phyloP scores from a whole-genome alignment of 2,329 filamentous ascomycete genomes.

The Apiospora saccharicola region DNA sequence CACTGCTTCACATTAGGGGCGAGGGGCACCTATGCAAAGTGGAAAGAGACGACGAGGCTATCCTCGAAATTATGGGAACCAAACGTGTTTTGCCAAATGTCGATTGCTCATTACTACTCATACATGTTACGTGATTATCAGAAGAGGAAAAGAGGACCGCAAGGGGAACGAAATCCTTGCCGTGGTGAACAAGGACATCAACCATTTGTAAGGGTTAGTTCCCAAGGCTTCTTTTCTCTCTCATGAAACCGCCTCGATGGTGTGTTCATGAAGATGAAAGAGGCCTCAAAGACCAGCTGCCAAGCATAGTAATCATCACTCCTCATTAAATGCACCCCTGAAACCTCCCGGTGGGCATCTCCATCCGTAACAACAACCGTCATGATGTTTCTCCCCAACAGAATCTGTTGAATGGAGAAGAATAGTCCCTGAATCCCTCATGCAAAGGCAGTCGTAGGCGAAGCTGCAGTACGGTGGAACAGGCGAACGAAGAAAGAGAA shows the following conservation, averaged over 20 bases:
- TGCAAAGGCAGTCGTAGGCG: neutral
- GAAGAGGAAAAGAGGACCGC: neutral
- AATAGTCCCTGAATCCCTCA: neutral
- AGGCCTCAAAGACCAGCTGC: neutral
- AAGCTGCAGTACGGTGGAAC: neutral
- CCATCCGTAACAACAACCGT: too few relatives aligned
- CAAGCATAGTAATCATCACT: neutral
- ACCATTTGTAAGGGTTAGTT: neutral
- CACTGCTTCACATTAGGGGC: neutral
- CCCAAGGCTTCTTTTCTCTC: neutral
- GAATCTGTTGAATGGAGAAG: neutral
- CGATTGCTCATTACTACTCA: neutral
- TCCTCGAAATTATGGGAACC: neutral
- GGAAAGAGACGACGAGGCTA: neutral
- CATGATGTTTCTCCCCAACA: neutral
- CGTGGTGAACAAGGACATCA: neutral
- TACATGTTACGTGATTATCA: slow-evolving; percentile 9
- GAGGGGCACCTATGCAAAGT: too few relatives aligned
- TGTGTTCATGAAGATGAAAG: neutral
- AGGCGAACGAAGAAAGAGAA: neutral
- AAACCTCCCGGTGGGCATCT: neutral
- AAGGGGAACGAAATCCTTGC: neutral
- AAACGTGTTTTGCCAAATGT: neutral
- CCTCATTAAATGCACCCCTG: neutral
- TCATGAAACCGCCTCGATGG: neutral